These are phyloP conservation scores for Colletotrichum gigasporum DNA, from an alignment of 2,329 filamentous ascomycete genomes.

Conservation along the genomic window DNA sequence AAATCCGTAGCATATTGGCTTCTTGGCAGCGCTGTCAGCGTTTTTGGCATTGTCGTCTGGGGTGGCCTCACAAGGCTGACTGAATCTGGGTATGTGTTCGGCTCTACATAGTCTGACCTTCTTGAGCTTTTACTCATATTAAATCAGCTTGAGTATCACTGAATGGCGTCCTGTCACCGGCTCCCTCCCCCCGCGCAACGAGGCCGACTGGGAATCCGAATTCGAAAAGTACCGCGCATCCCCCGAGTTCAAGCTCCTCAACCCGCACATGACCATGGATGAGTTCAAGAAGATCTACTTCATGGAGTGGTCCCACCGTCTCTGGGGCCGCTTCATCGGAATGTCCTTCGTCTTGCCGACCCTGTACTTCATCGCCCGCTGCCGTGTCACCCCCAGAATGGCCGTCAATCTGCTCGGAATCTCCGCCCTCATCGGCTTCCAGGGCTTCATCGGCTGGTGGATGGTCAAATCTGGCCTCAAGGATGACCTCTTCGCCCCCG, in stretches of 20 bases:
- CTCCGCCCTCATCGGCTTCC: slow-evolving; percentile 88
- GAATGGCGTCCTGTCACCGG: slow-evolving; percentile 99
- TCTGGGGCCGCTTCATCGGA: slow-evolving; percentile 94
- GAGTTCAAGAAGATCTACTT: slow-evolving; percentile 99
- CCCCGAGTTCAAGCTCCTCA: slow-evolving; percentile 91
- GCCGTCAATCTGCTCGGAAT: slow-evolving; percentile 83
- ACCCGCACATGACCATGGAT: slow-evolving; percentile 88
- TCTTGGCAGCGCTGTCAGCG: slow-evolving; percentile 87
- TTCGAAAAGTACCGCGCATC: slow-evolving; percentile 93
- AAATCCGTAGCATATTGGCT: slow-evolving; percentile 92
- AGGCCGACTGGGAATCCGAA: slow-evolving; percentile 88
- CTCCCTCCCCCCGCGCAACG: slow-evolving; percentile 82
- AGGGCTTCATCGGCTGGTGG: slow-evolving; percentile 98
- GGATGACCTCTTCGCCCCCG: slow-evolving; percentile 93
- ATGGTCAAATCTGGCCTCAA: slow-evolving; percentile 98
- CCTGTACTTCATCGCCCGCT: slow-evolving; percentile 84
- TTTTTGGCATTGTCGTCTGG: slow-evolving; percentile 97
- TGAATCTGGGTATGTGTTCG: slow-evolving; percentile 81
- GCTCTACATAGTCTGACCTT: neutral
- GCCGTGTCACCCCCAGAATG: slow-evolving; percentile 82
- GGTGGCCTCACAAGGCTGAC: slow-evolving; percentile 93
- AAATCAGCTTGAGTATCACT: slow-evolving; percentile 86
- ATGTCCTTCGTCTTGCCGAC: slow-evolving; percentile 90
- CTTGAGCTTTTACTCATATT: slow-evolving; percentile 8
- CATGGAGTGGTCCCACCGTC: slow-evolving; percentile 97